Conservation (phyloP, 345 rosid genomes). For the Cardiospermum halicacabum region DNA sequence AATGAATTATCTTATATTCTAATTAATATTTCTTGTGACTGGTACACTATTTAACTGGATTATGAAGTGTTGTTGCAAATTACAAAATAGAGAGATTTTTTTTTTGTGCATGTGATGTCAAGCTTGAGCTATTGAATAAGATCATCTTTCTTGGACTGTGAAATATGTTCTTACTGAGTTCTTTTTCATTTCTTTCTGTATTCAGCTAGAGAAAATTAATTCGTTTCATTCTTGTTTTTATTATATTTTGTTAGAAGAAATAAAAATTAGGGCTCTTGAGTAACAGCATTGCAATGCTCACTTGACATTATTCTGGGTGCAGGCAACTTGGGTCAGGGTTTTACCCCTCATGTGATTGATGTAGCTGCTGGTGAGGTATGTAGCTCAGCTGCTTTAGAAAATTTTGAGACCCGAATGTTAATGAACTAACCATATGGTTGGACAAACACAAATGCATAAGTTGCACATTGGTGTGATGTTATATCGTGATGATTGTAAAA, state of each 20-base stretch:
- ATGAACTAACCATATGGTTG: not conserved
- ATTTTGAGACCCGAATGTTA: not conserved
- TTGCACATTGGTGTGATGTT: not conserved
- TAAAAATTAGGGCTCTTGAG: not conserved
- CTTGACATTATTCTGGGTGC: conserved; percentile 23
- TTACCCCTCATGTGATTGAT: conserved; percentile 69
- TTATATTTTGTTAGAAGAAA: not conserved
- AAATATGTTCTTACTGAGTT: not conserved
- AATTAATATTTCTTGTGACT: not conserved
- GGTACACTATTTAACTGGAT: not conserved
- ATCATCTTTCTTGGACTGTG: not conserved
- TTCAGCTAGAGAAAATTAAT: not conserved
- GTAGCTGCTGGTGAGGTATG: conserved; percentile 85
- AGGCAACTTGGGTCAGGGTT: conserved; percentile 73
- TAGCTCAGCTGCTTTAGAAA: conserved; percentile 2
- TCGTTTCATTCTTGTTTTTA: not conserved
- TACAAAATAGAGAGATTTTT: not conserved
- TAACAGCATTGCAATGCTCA: not conserved
- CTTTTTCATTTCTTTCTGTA: not conserved
- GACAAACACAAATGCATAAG: not conserved
- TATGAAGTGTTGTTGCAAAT: not conserved
- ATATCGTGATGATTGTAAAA: not conserved
- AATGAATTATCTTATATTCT: not conserved
- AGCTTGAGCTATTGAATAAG: not conserved
- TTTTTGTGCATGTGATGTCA: not conserved